Percentiles rank a stretch among this genome's conserved stretches.
phyloP scores from a whole-genome alignment of 208 protist genomes.

The Novymonas esmeraldas region DNA sequence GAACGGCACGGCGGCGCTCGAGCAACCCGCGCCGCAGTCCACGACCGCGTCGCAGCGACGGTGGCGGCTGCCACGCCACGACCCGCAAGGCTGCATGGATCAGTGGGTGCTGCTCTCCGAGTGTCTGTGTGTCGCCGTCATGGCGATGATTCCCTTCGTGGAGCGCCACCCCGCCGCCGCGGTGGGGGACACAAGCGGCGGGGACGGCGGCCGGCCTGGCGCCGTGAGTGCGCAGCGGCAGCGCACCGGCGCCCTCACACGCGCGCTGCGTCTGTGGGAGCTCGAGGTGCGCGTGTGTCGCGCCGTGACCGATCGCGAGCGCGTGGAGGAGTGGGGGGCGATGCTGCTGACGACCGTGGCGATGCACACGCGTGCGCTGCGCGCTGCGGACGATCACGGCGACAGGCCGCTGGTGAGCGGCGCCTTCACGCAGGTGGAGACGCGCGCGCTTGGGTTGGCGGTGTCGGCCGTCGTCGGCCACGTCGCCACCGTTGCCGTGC shows the following conservation, averaged over 20 bases:
- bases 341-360: constrained; percentile 12
- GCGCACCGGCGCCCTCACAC: constrained; percentile 26
- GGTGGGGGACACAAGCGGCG: background rate
- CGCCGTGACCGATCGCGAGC: constrained; percentile 23
- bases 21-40: background rate
- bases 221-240: constrained; percentile 20
- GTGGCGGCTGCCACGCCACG: constrained; percentile 18
- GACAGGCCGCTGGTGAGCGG: background rate
- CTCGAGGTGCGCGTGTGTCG: constrained; percentile 18
- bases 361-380: constrained; percentile 17
- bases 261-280: constrained; percentile 28
- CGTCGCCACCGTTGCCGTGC: constrained; percentile 24
- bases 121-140: constrained; percentile 27
- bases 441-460: constrained; percentile 10
- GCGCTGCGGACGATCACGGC: background rate
- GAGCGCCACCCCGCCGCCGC: constrained; percentile 12
- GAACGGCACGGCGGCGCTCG: constrained; percentile 12
- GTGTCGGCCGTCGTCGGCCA: constrained; percentile 19
- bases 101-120: constrained; percentile 37
- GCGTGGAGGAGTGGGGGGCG: constrained; percentile 21
- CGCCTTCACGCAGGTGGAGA: constrained; percentile 15
- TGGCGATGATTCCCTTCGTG: constrained; percentile 32
- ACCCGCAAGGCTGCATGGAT: constrained; percentile 20
- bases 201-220: background rate
- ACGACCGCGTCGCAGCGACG: background rate